phyloP scores from a whole-genome alignment of 2,329 filamentous ascomycete genomes.

The Fusarium sp. region DNA sequence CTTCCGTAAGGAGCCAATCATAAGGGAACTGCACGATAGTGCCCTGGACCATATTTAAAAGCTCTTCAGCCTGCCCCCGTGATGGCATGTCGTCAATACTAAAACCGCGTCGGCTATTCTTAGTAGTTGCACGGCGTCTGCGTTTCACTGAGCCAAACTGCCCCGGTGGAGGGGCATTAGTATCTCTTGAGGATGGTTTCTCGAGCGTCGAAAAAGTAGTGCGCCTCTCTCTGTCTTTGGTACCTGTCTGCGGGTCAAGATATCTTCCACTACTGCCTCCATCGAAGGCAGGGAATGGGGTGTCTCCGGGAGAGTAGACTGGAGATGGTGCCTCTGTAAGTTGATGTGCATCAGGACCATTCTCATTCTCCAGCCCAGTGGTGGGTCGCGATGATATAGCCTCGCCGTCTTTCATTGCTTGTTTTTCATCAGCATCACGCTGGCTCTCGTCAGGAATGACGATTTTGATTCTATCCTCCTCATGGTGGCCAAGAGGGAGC shows the following conservation, averaged over 20 bases:
- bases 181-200: slow-evolving; percentile 53
- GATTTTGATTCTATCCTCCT: slow-evolving; percentile 46
- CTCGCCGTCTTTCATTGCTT: slow-evolving; percentile 41
- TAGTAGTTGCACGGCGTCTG: slow-evolving; percentile 74
- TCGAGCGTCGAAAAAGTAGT: slow-evolving; percentile 65
- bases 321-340: slow-evolving; percentile 52
- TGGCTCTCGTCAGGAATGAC: slow-evolving; percentile 44
- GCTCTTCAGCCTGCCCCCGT: slow-evolving; percentile 78
- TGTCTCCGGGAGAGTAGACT: slow-evolving; percentile 52
- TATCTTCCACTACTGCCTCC: slow-evolving; percentile 41
- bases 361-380: slow-evolving; percentile 40
- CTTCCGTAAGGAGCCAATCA: slow-evolving; percentile 92
- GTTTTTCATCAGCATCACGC: slow-evolving; percentile 52
- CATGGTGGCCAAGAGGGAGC: slow-evolving; percentile 24
- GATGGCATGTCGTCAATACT: slow-evolving; percentile 78
- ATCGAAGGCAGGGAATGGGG: slow-evolving; percentile 59
- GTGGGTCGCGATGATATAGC: slow-evolving; percentile 19
- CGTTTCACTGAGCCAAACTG: slow-evolving; percentile 62
- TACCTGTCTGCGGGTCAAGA: slow-evolving; percentile 46
- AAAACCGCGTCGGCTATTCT: slow-evolving; percentile 70
- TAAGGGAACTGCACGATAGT: slow-evolving; percentile 93
- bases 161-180: slow-evolving; percentile 43
- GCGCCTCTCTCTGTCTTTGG: slow-evolving; percentile 57
- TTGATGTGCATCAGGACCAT: slow-evolving; percentile 27
- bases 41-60: slow-evolving; percentile 84